These are phyloP conservation scores for Phycomyces nitens DNA, from an alignment of 192 early-diverging fungal genomes.

Conservation along the genomic window DNA sequence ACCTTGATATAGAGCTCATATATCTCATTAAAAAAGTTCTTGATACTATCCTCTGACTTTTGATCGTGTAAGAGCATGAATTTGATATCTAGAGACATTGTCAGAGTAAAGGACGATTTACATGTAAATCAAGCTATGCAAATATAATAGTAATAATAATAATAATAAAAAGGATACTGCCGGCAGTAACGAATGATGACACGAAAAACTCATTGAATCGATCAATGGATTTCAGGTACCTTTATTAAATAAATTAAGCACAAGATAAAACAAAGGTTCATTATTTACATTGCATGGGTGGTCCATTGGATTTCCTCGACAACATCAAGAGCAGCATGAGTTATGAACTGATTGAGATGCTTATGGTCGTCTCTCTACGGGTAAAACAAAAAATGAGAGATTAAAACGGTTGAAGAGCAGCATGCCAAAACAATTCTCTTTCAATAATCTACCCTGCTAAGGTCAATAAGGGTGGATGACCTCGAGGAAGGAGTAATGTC, in stretches of 20 bases:
- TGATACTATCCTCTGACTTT: conserved; percentile 73
- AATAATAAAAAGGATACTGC: conserved; percentile 65
- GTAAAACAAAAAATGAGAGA: conserved; percentile 5
- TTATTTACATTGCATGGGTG: conserved; percentile 70
- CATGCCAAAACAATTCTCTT: background rate
- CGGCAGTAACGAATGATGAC: conserved; percentile 88
- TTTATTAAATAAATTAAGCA: conserved; percentile 20
- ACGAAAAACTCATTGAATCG: conserved; percentile 93
- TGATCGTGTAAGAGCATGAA: conserved; percentile 83
- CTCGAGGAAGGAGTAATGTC: conserved; percentile 68
- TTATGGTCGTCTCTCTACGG: conserved; percentile 72
- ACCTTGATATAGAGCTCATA: conserved; percentile 91
- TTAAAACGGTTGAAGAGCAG: background rate
- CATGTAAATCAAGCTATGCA: too few relatives aligned
- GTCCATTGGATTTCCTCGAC: conserved; percentile 94
- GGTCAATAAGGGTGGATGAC: conserved; percentile 31
- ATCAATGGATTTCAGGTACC: conserved; percentile 93
- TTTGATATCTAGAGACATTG: conserved; percentile 53
- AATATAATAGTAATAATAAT: too few relatives aligned
- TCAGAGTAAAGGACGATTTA: too few relatives aligned
- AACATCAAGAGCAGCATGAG: conserved; percentile 94
- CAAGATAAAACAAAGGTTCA: background rate
- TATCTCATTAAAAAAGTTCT: conserved; percentile 76
- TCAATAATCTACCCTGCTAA: conserved; percentile 22
- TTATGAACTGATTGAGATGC: conserved; percentile 95